Conservation (phyloP, 164 flowering plant species). For the Pachysandra terminalis region DNA sequence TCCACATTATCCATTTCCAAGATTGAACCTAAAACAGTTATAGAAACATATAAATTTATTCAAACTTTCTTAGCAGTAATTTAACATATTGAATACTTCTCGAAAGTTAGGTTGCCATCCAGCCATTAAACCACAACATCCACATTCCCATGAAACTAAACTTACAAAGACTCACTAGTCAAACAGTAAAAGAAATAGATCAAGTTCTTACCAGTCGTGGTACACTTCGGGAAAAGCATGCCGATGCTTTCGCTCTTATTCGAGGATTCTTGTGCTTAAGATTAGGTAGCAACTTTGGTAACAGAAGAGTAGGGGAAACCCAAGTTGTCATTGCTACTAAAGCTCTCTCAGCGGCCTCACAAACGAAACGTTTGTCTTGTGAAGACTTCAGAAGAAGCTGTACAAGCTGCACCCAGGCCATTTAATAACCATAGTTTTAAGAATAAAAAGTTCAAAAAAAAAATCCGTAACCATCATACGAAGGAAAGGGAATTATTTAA, state of each 20-base stretch:
- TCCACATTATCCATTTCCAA: too few species aligned
- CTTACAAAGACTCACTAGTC: background rate
- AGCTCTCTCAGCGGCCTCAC: slow-evolving; percentile 92
- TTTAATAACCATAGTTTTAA: background rate
- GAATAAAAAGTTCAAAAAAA: too few species aligned
- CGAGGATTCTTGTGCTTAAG: slow-evolving; percentile 80
- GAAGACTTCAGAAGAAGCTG: slow-evolving; percentile 96
- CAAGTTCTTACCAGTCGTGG: slow-evolving; percentile 51
- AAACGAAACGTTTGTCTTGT: slow-evolving; percentile 92
- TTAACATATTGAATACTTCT: too few species aligned
- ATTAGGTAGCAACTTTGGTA: slow-evolving; percentile 77
- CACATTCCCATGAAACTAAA: background rate
- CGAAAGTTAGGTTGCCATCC: too few species aligned
- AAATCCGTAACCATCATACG: background rate
- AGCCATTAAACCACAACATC: too few species aligned
- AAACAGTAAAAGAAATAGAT: slow-evolving; percentile 6
- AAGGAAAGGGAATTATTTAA: background rate
- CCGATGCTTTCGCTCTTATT: slow-evolving; percentile 84
- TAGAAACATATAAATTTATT: too few species aligned
- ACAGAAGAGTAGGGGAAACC: slow-evolving; percentile 58
- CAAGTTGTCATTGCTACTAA: slow-evolving; percentile 64
- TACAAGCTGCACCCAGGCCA: slow-evolving; percentile 52
- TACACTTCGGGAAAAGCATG: slow-evolving; percentile 71
- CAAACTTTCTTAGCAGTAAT: too few species aligned
- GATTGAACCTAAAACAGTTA: too few species aligned